A percentile compares a stretch with the other conserved stretches of the same genome.
Evolutionary conservation across 805 yeast species (phyloP).

Genomic region (Sugiyamaella chiloensis): DNA sequence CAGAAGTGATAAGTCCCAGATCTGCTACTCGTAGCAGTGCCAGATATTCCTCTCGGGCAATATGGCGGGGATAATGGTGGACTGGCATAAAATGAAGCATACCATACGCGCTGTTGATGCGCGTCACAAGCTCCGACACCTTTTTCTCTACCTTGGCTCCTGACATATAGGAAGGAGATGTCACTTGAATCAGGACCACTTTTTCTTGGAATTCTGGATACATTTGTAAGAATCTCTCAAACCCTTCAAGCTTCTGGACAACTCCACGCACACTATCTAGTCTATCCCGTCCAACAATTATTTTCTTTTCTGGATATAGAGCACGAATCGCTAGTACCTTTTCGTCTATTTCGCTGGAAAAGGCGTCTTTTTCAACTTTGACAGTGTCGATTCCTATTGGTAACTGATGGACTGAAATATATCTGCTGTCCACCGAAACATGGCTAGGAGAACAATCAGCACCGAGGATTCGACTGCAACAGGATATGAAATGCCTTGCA

Average conservation of each 20-base stretch:
- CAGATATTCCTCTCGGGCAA: conserved; percentile 82
- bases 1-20: conserved; percentile 80
- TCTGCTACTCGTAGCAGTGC: conserved; percentile 89
- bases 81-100: conserved; percentile 80
- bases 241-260: conserved; percentile 87
- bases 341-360: conserved; percentile 37
- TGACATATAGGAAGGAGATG: conserved; percentile 68
- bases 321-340: conserved; percentile 53
- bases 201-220: conserved; percentile 89
- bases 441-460: conserved; percentile 50
- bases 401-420: conserved; percentile 66
- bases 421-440: conserved; percentile 72
- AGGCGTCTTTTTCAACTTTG: conserved; percentile 49
- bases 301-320: conserved; percentile 47
- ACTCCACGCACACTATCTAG: conserved; percentile 91
- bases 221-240: conserved; percentile 80
- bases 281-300: conserved; percentile 92
- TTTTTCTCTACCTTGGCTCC: conserved; percentile 67
- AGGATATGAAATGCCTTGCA: conserved; percentile 84
- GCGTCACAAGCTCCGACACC: conserved; percentile 76
- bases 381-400: conserved; percentile 89
- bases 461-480: conserved; percentile 85
- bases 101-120: conserved; percentile 84
- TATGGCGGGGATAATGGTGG: conserved; percentile 86
- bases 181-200: conserved; percentile 88